Evolutionary conservation across 2,329 filamentous ascomycete species (phyloP).

Genomic region (Pezicula carpinea): DNA sequence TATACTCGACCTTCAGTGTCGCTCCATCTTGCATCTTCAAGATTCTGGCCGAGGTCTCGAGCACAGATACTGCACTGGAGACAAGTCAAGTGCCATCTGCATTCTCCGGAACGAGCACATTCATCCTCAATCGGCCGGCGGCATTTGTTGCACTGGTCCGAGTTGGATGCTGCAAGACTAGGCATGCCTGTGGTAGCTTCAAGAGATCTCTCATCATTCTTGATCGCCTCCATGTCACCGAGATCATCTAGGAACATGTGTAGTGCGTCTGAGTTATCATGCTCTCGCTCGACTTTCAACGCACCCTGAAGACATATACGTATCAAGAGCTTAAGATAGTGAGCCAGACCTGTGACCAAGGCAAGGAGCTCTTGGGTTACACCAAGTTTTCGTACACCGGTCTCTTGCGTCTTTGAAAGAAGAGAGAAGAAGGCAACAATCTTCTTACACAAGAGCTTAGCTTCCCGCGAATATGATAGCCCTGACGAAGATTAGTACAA

Average conservation of each 20-base stretch:
- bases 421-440: slow-evolving; percentile 97
- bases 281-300: slow-evolving; percentile 84
- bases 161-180: slow-evolving; percentile 66
- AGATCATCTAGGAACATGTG: slow-evolving; percentile 81
- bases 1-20: slow-evolving; percentile 63
- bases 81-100: slow-evolving; percentile 81
- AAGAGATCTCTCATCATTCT: slow-evolving; percentile 64
- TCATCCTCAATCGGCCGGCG: slow-evolving; percentile 90
- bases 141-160: slow-evolving; percentile 80
- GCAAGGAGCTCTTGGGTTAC: slow-evolving; percentile 98
- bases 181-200: slow-evolving; percentile 63
- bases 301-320: slow-evolving; percentile 94
- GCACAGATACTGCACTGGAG: slow-evolving; percentile 67
- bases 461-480: slow-evolving; percentile 86
- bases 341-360: slow-evolving; percentile 89
- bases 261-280: slow-evolving; percentile 67
- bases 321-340: slow-evolving; percentile 96
- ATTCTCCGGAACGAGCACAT: slow-evolving; percentile 70
- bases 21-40: slow-evolving; percentile 69
- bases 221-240: slow-evolving; percentile 72
- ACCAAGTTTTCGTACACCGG: slow-evolving; percentile 81
- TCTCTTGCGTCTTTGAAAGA: slow-evolving; percentile 90
- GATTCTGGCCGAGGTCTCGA: slow-evolving; percentile 63
- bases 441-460: slow-evolving; percentile 99
- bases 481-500: slow-evolving; percentile 40